Base-by-base conservation (phyloP, 495 filamentous ascomycete species). In the Darksidea phi region DNA sequence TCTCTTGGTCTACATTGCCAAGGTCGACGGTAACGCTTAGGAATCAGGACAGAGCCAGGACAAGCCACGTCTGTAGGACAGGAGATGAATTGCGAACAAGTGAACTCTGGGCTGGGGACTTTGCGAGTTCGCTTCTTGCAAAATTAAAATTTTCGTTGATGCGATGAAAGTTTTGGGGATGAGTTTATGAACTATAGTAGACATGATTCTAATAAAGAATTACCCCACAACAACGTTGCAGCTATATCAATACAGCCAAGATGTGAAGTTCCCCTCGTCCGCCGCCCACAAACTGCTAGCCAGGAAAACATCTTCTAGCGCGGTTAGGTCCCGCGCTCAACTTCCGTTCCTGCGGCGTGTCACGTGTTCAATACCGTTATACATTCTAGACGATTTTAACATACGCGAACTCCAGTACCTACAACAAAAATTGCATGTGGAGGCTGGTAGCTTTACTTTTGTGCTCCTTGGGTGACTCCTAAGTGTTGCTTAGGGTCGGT, bases 1-100 rank as follows among this genome's bases (percentile, higher is more conserved):
- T 78, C 92, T 98, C 72, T 81, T 98, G 60, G 81, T 83, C 78
- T 91, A 96, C 84, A 88, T 97, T 71, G 81, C 90, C 77, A 91
- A 92, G 84, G 87, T 90, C 56, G 93, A 97, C 73, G 74, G 72
- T 69, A 82, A 70, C 52, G 67, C 70, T 50, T 74, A 72, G 70
- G 56, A 64, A 61, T 64, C 57, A 61, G 61, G 61, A 64, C 61
- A 34, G 61, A 61, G 55, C 55, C 54, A 41, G 48, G 47, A 23
- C 32, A 47, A 36, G 52, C 64, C 64, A 41, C 61, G 50, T 43
- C 48, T 67, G 10, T 67, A 59, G 32, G 34, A 20, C 42, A 34
- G 24, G 15, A 5, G 24, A 17, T 34, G 15, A 13, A 2, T 37
- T 25, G 3, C 10, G 21, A 38, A 45, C 15, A 25, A 36, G 46